These are phyloP conservation scores for Acorus calamus DNA, from an alignment of 106 monocot genomes.

Conservation along the genomic window DNA sequence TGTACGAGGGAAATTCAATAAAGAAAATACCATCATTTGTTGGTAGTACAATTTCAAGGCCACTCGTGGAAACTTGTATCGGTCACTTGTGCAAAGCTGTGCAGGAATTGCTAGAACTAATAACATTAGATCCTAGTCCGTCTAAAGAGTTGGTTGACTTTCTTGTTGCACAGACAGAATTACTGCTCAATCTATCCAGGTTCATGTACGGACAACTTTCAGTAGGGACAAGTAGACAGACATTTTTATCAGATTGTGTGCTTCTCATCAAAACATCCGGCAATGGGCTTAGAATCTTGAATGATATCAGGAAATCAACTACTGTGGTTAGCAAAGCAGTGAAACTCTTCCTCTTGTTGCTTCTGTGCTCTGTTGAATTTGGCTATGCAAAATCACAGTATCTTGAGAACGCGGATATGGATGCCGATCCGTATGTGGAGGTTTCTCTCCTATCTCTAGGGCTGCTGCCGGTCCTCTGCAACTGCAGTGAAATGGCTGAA, in stretches of 20 bases:
- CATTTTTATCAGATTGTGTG: constrained; percentile 23
- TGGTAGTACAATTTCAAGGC: constrained; percentile 19
- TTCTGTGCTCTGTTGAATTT: constrained; percentile 37
- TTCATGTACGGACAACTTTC: constrained; percentile 21
- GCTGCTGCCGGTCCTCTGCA: constrained; percentile 70
- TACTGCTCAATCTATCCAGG: constrained; percentile 42
- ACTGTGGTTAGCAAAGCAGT: constrained; percentile 22
- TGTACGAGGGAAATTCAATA: constrained; percentile 39
- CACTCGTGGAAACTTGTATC: constrained; percentile 27
- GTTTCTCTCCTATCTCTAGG: constrained; percentile 34
- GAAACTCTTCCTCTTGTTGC: constrained; percentile 42
- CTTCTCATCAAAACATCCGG: constrained; percentile 43
- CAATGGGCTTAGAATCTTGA: constrained; percentile 26
- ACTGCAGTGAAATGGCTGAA: constrained; percentile 40
- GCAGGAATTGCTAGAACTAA: constrained; percentile 26
- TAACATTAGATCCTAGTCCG: constrained; percentile 9
- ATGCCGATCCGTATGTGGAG: constrained; percentile 33
- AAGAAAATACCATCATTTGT: constrained; percentile 7
- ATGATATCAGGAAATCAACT: constrained; percentile 22
- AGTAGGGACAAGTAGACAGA: constrained; percentile 5
- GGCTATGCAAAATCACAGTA: constrained; percentile 12
- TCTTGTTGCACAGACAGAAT: constrained; percentile 43
- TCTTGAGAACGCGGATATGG: constrained; percentile 23
- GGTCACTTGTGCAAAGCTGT: constrained; percentile 34
- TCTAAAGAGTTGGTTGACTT: constrained; percentile 21